Conservation (phyloP, 1,139 yeast species). For the Groenewaldozyma auringiensis region DNA sequence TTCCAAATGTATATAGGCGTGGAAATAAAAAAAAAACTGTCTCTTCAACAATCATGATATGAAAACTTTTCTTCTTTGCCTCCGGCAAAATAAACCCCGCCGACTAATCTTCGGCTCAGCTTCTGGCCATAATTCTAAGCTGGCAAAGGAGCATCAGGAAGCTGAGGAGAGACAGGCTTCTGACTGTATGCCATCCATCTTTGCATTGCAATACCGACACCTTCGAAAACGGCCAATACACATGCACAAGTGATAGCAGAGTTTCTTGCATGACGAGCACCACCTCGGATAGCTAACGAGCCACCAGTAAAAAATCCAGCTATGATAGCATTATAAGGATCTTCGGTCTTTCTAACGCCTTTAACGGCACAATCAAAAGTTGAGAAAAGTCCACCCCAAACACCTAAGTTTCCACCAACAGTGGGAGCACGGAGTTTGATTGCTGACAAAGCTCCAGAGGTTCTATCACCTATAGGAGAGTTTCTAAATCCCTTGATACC, state of each 20-base stretch:
- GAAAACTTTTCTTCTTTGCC: not conserved
- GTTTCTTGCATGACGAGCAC: constrained; percentile 94
- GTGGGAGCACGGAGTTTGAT: constrained; percentile 96
- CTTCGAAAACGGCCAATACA: constrained; percentile 92
- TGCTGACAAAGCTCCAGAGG: constrained; percentile 82
- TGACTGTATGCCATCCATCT: constrained; percentile 80
- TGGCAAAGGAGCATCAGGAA: constrained; percentile 29
- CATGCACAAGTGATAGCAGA: constrained; percentile 98
- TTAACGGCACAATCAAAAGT: constrained; percentile 94
- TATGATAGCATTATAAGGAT: constrained; percentile 95
- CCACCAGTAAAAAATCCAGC: constrained; percentile 99
- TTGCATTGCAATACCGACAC: constrained; percentile 95
- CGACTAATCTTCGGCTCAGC: no score
- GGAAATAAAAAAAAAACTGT: not conserved
- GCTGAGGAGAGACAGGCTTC: constrained; percentile 49
- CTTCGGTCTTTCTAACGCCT: constrained; percentile 94
- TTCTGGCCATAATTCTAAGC: no score
- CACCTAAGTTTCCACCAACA: constrained; percentile 98
- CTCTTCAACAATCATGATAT: not conserved
- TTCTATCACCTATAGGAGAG: constrained; percentile 90
- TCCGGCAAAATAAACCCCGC: not conserved
- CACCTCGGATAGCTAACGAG: constrained; percentile 95
- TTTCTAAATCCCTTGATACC: constrained; percentile 98
- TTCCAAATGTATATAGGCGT: not conserved
- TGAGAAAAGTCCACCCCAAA: constrained; percentile 98